phyloP scores from a whole-genome alignment of 805 yeast genomes.

The Blastobotrys terrestris region DNA sequence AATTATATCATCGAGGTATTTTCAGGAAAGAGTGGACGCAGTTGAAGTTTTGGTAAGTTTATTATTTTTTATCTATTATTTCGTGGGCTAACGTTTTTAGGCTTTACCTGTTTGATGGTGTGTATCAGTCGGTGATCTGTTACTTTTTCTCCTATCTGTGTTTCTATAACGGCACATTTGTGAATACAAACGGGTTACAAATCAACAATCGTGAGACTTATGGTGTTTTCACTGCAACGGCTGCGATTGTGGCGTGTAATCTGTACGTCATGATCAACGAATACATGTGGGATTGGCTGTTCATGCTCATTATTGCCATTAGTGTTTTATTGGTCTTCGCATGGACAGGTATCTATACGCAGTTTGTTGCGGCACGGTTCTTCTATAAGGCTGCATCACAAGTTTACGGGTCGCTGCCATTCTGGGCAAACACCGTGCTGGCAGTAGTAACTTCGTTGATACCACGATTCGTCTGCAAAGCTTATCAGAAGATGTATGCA shows the following conservation, averaged over 20 bases:
- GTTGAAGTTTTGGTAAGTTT: conserved; percentile 41
- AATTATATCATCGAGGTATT: conserved; percentile 63
- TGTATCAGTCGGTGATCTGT: conserved; percentile 64
- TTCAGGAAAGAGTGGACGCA: conserved; percentile 58
- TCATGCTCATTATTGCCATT: conserved; percentile 44
- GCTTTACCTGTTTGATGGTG: conserved; percentile 59
- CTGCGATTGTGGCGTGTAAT: conserved; percentile 55
- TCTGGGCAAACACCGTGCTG: conserved; percentile 55
- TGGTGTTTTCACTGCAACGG: conserved; percentile 53
- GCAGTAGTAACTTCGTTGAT: conserved; percentile 47
- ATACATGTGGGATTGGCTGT: conserved; percentile 67
- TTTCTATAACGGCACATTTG: conserved; percentile 42
- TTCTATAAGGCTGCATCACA: conserved; percentile 59
- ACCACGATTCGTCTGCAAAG: conserved; percentile 53
- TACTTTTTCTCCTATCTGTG: conserved; percentile 62
- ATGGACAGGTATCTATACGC: conserved; percentile 72
- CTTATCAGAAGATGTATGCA: conserved; percentile 41
- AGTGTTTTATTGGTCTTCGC: conserved; percentile 53
- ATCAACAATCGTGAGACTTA: conserved; percentile 60
- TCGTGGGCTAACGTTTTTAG: neutral
- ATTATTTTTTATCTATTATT: neutral
- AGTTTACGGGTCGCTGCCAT: conserved; percentile 49
- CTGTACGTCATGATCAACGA: conserved; percentile 57
- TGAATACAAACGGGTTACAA: conserved; percentile 40
- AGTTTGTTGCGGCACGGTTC: conserved; percentile 42